Base-by-base conservation (phyloP, 495 filamentous ascomycete genomes). In the Lasiosphaeria ovina region DNA sequence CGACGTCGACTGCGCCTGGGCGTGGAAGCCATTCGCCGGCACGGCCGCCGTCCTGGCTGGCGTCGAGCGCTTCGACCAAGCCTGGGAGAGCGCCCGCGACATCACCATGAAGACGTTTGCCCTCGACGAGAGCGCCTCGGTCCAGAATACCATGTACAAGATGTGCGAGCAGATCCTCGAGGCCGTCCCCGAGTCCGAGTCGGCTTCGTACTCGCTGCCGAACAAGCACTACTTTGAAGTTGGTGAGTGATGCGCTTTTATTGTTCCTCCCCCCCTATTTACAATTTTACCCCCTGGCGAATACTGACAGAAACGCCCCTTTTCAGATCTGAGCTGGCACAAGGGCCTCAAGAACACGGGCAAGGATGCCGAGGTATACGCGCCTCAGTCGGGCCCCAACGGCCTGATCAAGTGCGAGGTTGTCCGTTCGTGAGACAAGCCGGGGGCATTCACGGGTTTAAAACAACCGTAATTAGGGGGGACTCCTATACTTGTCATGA, bases 211-310 rank as follows among this genome's bases (percentile, higher is more conserved):
- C 69, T 82, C 86, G 11, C 79, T 98, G 70, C 94, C 94, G 24
- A 98, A 98, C 77, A 97, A 96, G 79, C 94, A 98, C 74, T 98
- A 96, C 77, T 98, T 97, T 70, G 94, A 97, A 74, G 88, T 97
- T 77, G 89, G 92, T 96, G 80, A 77, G 88, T 81, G 54, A 24
- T 24, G 24, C 24, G 4, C 52, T 12, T 48, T 40, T 17, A n/a
- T 57, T 14, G 51, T 54, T 17, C 35, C 10, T 35, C 3, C 24
- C 38, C 31, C 17, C 16, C 48, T 36, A 11, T 31, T 33, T 32
- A 33, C 14, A 42, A 17, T 11, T 17, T 12, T 12, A 47, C 12
- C 44, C 35, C 32, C 55, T 51, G 24, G 24, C 24, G 24, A 24
- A 24, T 24, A 24, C 24, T 24, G 24, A 24, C 24, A 2, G 24